These are phyloP conservation scores for Gossypium lobatum DNA, from an alignment of 441 rosid species.

Conservation along the genomic window DNA sequence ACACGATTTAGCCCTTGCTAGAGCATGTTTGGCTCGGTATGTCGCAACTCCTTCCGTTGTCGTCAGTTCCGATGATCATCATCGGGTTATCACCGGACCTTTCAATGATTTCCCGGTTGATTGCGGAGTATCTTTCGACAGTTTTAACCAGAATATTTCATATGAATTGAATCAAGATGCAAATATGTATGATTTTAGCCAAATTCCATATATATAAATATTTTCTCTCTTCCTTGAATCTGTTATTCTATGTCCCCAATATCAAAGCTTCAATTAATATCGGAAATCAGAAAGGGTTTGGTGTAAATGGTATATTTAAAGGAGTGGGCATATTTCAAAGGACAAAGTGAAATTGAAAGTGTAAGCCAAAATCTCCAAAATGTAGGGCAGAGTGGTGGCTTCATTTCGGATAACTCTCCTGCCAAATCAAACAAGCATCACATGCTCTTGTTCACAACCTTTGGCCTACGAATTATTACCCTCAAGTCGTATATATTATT, in stretches of 20 bases:
- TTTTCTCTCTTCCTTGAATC: constrained; percentile 2
- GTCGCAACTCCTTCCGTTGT: constrained; percentile 25
- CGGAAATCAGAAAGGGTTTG: neutral
- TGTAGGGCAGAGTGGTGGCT: constrained; percentile 4
- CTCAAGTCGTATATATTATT: no score
- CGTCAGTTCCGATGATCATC: constrained; percentile 20
- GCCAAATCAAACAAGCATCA: neutral
- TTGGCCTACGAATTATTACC: constrained; percentile 10
- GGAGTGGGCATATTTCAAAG: neutral
- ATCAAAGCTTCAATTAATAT: neutral
- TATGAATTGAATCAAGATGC: constrained; percentile 33
- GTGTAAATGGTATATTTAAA: constrained; percentile 1
- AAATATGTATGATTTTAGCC: constrained; percentile 33
- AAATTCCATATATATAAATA: constrained; percentile 36
- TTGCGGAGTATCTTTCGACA: constrained; percentile 40
- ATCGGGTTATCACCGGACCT: constrained; percentile 6
- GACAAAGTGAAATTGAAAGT: neutral
- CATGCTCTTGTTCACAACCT: constrained; percentile 13
- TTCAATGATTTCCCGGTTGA: constrained; percentile 23
- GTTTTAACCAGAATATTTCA: constrained; percentile 33
- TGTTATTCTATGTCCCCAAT: constrained; percentile 17
- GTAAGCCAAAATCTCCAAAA: neutral
- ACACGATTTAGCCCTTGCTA: constrained; percentile 69
- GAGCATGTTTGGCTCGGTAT: constrained; percentile 56
- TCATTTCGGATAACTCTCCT: neutral